These are phyloP conservation scores for Trichoderma polysporum DNA, from an alignment of 2,329 filamentous ascomycete species.

Conservation along the genomic window DNA sequence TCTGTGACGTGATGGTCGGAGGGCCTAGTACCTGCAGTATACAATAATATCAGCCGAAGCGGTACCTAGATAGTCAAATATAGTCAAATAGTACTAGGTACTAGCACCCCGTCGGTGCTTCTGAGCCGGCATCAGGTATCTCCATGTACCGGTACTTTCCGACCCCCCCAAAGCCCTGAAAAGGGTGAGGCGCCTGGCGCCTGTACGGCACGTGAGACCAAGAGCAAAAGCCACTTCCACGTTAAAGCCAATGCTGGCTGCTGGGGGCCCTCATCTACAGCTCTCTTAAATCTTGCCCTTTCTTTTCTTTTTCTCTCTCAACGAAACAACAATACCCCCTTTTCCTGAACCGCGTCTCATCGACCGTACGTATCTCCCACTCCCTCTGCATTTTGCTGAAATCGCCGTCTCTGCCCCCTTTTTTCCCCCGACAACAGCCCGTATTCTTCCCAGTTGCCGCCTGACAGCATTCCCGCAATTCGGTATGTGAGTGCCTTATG, in stretches of 20 bases:
- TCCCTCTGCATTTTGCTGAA: neutral
- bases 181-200: slow-evolving; percentile 5
- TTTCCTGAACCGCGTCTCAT: slow-evolving; percentile 23
- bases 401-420: neutral
- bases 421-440: neutral
- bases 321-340: slow-evolving; percentile 26
- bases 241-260: slow-evolving; percentile 22
- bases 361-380: slow-evolving; percentile 24
- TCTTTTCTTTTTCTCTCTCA: slow-evolving; percentile 23
- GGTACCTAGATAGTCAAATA: no score
- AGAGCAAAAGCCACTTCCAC: neutral
- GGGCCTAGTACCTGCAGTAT: neutral
- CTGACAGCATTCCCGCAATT: slow-evolving; percentile 15
- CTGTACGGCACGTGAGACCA: slow-evolving; percentile 18
- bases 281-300: slow-evolving; percentile 27
- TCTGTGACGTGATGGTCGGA: neutral
- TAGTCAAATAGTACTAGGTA: neutral
- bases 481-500: slow-evolving; percentile 22
- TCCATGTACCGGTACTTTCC: neutral
- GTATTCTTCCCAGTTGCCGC: neutral
- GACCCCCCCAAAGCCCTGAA: neutral
- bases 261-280: slow-evolving; percentile 33
- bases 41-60: neutral
- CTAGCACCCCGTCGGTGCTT: neutral
- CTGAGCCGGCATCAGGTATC: neutral